These are phyloP conservation scores for Pleurotus sapidus DNA, from an alignment of 768 basidiomycete genomes.

Conservation along the genomic window DNA sequence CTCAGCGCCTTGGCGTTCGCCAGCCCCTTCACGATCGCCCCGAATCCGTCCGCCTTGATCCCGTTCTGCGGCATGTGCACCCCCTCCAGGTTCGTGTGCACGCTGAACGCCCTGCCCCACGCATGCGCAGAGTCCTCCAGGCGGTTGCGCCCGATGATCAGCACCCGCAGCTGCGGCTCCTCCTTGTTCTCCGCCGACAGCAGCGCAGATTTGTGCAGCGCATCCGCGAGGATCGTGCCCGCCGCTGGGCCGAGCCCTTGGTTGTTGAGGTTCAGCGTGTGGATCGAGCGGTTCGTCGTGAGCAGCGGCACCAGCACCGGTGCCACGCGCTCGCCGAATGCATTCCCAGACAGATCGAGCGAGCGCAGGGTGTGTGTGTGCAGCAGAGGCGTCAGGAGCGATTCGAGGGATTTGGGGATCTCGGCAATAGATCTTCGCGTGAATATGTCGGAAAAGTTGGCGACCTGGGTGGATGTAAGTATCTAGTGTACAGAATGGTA, in stretches of 20 bases:
- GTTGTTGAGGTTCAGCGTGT: conserved; percentile 89
- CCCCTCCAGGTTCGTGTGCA: conserved; percentile 77
- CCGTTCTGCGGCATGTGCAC: conserved; percentile 98
- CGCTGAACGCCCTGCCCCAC: conserved; percentile 89
- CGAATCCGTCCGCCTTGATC: conserved; percentile 90
- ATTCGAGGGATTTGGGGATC: conserved; percentile 86
- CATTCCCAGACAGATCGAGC: conserved; percentile 93
- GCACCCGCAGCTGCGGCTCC: conserved; percentile 66
- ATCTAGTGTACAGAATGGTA: neutral
- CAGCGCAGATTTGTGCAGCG: conserved; percentile 73
- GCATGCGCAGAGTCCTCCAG: conserved; percentile 81
- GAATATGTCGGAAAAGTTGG: conserved; percentile 97
- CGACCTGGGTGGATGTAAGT: conserved; percentile 51
- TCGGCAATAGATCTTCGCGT: conserved; percentile 94
- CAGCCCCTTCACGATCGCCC: conserved; percentile 73
- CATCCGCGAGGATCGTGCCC: conserved; percentile 81
- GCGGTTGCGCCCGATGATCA: conserved; percentile 96
- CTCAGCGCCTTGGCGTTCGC: conserved; percentile 62
- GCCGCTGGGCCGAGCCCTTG: conserved; percentile 94
- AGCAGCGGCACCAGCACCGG: conserved; percentile 93
- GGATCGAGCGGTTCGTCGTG: conserved; percentile 75
- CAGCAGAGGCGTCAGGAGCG: conserved; percentile 85
- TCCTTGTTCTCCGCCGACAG: conserved; percentile 64
- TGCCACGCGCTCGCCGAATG: conserved; percentile 93
- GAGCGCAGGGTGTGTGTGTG: conserved; percentile 79